Evolutionary conservation across 768 basidiomycete species (phyloP).

Genomic region (Lactarius hengduanensis): DNA sequence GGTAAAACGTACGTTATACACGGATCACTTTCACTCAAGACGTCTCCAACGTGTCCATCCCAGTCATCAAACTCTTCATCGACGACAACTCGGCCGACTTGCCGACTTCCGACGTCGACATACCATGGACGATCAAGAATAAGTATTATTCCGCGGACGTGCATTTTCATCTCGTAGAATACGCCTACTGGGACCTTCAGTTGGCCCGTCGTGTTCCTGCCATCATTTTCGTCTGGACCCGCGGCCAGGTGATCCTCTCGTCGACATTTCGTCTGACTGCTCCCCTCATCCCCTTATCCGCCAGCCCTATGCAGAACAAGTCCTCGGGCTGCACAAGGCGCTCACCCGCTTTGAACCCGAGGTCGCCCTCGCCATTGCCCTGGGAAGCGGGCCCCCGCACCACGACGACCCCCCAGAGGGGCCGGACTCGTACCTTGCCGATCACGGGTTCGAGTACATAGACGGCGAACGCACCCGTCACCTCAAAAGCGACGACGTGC

Average conservation of each 20-base stretch:
- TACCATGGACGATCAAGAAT: slow-evolving; percentile 78
- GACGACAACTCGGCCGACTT: slow-evolving; percentile 15
- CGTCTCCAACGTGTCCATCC: slow-evolving; percentile 8
- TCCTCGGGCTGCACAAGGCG: slow-evolving; percentile 48
- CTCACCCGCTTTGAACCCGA: slow-evolving; percentile 60
- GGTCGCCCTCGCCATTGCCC: slow-evolving; percentile 65
- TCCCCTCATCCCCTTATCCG: slow-evolving; percentile 9
- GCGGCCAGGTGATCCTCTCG: slow-evolving; percentile 52
- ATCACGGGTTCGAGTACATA: slow-evolving; percentile 75
- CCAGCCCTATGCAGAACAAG: slow-evolving; percentile 59
- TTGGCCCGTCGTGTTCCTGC: slow-evolving; percentile 58
- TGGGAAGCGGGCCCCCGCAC: slow-evolving; percentile 36
- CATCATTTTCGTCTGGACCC: slow-evolving; percentile 67
- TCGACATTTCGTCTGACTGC: slow-evolving; percentile 11
- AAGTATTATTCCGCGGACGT: slow-evolving; percentile 81
- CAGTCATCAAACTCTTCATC: slow-evolving; percentile 34
- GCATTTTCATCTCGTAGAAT: slow-evolving; percentile 56
- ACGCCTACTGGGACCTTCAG: slow-evolving; percentile 44
- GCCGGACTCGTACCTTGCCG: slow-evolving; percentile 64
- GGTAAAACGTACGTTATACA: slow-evolving; percentile 32
- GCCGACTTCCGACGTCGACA: slow-evolving; percentile 18
- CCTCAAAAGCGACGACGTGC: background rate
- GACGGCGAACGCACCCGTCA: slow-evolving; percentile 44
- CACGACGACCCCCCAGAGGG: slow-evolving; percentile 39
- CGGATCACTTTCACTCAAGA: background rate